phyloP scores from a whole-genome alignment of 768 basidiomycete species.

The Royoungia palumana region DNA sequence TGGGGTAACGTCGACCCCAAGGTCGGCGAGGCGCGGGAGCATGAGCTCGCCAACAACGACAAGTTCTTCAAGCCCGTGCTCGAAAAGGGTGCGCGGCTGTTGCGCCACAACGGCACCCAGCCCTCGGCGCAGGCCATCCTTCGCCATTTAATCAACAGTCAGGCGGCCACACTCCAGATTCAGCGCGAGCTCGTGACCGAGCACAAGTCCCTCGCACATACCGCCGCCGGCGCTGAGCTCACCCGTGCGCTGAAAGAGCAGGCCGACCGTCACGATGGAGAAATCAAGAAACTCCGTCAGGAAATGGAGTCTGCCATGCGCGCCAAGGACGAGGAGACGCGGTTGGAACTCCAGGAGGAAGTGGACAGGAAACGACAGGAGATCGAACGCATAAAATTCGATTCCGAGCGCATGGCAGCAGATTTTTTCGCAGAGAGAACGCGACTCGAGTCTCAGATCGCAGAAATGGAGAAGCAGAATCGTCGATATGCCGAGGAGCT shows the following conservation, averaged over 20 bases:
- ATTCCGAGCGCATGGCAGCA: slow-evolving; percentile 39
- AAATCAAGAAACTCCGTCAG: slow-evolving; percentile 42
- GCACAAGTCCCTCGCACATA: slow-evolving; percentile 46
- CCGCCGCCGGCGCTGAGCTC: slow-evolving; percentile 52
- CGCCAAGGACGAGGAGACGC: slow-evolving; percentile 45
- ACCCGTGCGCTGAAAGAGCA: slow-evolving; percentile 47
- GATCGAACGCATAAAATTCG: slow-evolving; percentile 39
- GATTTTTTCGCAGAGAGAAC: slow-evolving; percentile 38
- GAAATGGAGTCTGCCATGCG: slow-evolving; percentile 47
- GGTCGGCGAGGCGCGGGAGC: slow-evolving; percentile 43
- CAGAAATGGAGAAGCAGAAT: slow-evolving; percentile 27
- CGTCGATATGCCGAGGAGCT: slow-evolving; percentile 15
- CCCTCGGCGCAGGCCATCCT: slow-evolving; percentile 43
- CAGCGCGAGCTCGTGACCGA: slow-evolving; percentile 55
- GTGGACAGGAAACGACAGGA: slow-evolving; percentile 42
- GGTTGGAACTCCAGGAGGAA: slow-evolving; percentile 43
- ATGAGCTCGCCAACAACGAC: slow-evolving; percentile 39
- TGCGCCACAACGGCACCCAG: slow-evolving; percentile 40
- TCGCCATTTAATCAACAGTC: slow-evolving; percentile 38
- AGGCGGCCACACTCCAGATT: slow-evolving; percentile 46
- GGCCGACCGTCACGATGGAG: slow-evolving; percentile 44
- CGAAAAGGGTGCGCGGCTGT: slow-evolving; percentile 44
- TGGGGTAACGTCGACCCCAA: slow-evolving; percentile 43
- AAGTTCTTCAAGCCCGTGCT: slow-evolving; percentile 53
- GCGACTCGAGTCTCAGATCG: slow-evolving; percentile 29